Evolutionary conservation across 805 yeast genomes (phyloP).

Genomic region (Metschnikowia peoriensis): DNA sequence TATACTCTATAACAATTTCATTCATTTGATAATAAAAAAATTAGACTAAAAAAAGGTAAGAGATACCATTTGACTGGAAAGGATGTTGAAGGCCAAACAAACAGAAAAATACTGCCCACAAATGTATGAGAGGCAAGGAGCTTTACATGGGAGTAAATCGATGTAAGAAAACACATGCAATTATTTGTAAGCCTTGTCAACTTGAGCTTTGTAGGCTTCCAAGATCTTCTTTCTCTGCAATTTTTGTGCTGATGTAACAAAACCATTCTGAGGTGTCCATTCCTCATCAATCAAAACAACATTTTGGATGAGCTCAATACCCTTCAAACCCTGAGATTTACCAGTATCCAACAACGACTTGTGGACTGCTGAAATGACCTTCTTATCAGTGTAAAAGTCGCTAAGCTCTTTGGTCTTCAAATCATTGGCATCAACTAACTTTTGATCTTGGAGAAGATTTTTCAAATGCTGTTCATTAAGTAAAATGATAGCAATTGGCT

Average conservation of each 20-base stretch:
- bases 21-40: not conserved
- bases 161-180: not conserved
- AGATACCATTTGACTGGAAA: too few species aligned
- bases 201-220: slow-evolving; percentile 60
- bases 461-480: slow-evolving; percentile 71
- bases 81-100: too few species aligned
- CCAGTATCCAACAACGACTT: slow-evolving; percentile 71
- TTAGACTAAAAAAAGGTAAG: not conserved
- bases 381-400: slow-evolving; percentile 55
- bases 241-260: slow-evolving; percentile 93
- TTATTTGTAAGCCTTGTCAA: slow-evolving; percentile 58
- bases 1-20: not conserved
- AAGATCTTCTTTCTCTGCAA: slow-evolving; percentile 90
- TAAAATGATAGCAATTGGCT: slow-evolving; percentile 87
- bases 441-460: slow-evolving; percentile 51
- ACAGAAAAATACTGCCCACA: too few species aligned
- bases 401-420: slow-evolving; percentile 43
- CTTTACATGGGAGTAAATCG: too few species aligned
- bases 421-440: slow-evolving; percentile 46
- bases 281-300: slow-evolving; percentile 79
- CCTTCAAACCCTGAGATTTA: slow-evolving; percentile 72
- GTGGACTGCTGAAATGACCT: slow-evolving; percentile 53
- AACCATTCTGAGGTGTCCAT: slow-evolving; percentile 98
- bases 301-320: slow-evolving; percentile 83
- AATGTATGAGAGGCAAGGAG: too few species aligned